These are phyloP conservation scores for Pleurotus platypus DNA, from an alignment of 768 basidiomycete genomes.

Conservation along the genomic window DNA sequence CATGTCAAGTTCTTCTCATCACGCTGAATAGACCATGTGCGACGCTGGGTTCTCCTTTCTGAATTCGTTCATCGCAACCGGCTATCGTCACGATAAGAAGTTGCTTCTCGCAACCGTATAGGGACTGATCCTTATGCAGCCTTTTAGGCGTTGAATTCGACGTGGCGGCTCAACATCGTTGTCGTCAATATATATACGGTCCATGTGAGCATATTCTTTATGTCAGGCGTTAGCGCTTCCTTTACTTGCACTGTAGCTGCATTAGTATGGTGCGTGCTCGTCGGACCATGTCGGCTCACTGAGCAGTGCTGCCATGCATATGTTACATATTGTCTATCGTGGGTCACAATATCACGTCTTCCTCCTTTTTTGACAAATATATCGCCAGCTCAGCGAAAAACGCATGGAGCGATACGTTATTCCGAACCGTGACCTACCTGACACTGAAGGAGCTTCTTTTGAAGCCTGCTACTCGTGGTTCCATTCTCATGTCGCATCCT, in stretches of 20 bases:
- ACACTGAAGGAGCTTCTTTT: neutral
- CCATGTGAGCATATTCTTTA: constrained; percentile 3
- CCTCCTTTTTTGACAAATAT: neutral
- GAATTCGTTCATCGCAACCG: neutral
- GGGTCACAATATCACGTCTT: neutral
- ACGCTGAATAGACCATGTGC: neutral
- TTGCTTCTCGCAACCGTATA: neutral
- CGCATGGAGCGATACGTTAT: neutral
- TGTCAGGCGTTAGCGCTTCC: neutral
- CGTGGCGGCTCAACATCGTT: neutral
- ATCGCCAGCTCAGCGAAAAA: constrained; percentile 1
- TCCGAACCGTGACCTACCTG: neutral
- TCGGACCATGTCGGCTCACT: neutral
- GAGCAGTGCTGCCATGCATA: neutral
- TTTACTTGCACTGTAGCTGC: neutral
- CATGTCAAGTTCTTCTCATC: neutral
- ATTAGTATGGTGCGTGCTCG: neutral
- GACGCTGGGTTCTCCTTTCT: constrained; percentile 1
- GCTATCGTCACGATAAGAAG: neutral
- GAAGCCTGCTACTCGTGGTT: neutral
- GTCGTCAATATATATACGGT: neutral
- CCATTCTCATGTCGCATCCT: neutral
- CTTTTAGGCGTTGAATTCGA: constrained; percentile 1
- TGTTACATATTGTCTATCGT: neutral
- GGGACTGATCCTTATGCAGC: neutral